Conservation (phyloP, 495 filamentous ascomycete species). For the Bathelium albidoporum region DNA sequence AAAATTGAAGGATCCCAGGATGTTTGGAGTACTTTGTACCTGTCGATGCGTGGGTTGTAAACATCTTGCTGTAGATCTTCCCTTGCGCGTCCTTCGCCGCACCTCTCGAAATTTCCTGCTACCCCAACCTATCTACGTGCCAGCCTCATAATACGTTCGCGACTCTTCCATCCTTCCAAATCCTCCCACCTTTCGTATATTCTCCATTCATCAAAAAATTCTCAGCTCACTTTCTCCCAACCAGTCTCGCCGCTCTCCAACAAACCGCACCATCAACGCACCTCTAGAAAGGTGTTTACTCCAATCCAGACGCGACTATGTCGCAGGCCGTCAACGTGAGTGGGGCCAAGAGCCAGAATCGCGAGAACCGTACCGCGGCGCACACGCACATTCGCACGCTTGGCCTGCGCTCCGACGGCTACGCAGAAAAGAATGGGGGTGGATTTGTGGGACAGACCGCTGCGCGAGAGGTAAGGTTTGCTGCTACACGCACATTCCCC, state of each 20-base stretch:
- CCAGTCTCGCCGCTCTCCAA: background rate
- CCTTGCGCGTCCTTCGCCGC: background rate
- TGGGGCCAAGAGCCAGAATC: slow-evolving; percentile 64
- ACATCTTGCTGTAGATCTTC: no score
- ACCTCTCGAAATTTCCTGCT: background rate
- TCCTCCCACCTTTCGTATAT: no score
- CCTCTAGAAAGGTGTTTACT: background rate
- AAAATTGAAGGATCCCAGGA: no score
- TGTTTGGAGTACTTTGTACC: no score
- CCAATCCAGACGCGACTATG: background rate
- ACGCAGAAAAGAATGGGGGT: slow-evolving; percentile 62
- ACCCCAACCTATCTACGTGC: background rate
- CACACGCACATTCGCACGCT: slow-evolving; percentile 96
- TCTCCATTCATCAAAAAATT: no score
- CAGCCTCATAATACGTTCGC: background rate
- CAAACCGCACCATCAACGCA: background rate
- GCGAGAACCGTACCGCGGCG: slow-evolving; percentile 89
- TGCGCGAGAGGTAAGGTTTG: slow-evolving; percentile 63
- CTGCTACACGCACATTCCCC: background rate
- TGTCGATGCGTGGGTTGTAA: no score
- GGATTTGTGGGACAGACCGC: slow-evolving; percentile 75
- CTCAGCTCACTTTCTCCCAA: background rate
- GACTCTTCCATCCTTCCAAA: no score
- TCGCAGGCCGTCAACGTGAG: background rate
- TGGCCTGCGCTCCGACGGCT: slow-evolving; percentile 71